Base-by-base conservation (phyloP, 2,329 filamentous ascomycete genomes). In the Ceratocystis eucalypticola region DNA sequence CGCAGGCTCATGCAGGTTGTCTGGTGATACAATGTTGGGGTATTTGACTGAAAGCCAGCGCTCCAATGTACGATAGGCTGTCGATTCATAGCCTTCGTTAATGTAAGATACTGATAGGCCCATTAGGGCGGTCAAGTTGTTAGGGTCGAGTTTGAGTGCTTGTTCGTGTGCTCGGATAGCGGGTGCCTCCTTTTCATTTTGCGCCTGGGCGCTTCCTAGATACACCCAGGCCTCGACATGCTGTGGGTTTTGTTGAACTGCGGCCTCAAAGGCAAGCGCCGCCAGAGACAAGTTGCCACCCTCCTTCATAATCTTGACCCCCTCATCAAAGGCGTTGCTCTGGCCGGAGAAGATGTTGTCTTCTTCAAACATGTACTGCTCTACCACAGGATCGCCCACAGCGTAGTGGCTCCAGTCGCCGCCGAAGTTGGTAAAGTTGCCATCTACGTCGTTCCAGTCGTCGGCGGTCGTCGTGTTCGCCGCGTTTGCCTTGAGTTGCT, bases 41-140 rank as follows among this genome's bases (percentile, higher is more conserved):
- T 99, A 99, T 76, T 96, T 96, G 72, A 89, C 85, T n/a, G 91
- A 90, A 37, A 99, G 82, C 94, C 94, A 99, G 70, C 93, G 89
- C 78, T 99, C 94, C 15, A 99, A 82, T 8, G 93, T 97, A 65
- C 93, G 86, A 80, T 97, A 99, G 61, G 94, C 93, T 22, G 92
- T 96, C 73, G 89, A 93, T 76, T 99, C 94, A 77, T 97, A 99
- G 69, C 93, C 94, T 78, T 99, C 94, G 77, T 99, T 99, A 61
- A 94, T 99, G 76, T 99, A 99, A 4, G 90, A 96, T 22, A 99
- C 93, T 15, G 93, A 91, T 64, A 99, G 80, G 1, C 91, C 92
- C 93, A 99, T 97, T 59, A 99, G 82, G 0, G 92, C 93, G 68
- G 89, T 84, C 22, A 95, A 82, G 73, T 96, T 96, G 72, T 85